Evolutionary conservation across 257 asterid species (phyloP), one percentile per base, ranked within the genome.

Genomic region (Solanum phureja): DNA sequence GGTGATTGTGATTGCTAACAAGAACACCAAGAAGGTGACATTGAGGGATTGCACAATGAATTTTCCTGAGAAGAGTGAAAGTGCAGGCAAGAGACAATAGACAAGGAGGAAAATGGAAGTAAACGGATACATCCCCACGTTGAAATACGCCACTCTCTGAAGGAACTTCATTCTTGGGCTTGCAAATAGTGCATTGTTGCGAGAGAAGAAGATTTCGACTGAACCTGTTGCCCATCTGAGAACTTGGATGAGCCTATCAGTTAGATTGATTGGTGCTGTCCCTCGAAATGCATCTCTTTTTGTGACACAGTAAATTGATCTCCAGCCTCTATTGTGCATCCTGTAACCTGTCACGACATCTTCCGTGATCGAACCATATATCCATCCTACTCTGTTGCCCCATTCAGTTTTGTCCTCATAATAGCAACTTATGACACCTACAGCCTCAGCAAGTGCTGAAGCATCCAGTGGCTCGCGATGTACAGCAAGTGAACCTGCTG

Each of bases 191-290:
- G 98, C 99, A 37, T 95, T 97, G 93, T 97, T 97, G 3, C 96
- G 83, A 1, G 99, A 97, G 87, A 97, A 95, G 89, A 97, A 97
- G 89, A 97, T 97, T 86, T 97, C 98, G 8, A 97, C 98, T 0
- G 99, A 97, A 7, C 98, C 99, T 3, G 99, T 97, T 3, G 98
- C 99, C 99, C 98, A 97, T 8, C 99, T 91, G 8, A 97, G 96
- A 34, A 97, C 99, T 90, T 97, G 98, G 83, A 87, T 91, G 21
- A 97, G 93, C 88, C 98, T 91, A 83, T 97, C 99, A 0, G 99
- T 97, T 29, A 97, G 68, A 46, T 95, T 97, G 62, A 97, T 97
- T n/a, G 99, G 98, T 1, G 99, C 99, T 3, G 99, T 94, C 24
- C 98, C 99, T n/a, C 99, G 73, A 75, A 97, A 97, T 0, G 99